These are phyloP conservation scores for Epichloe brachyelytri DNA, from an alignment of 2,329 filamentous ascomycete genomes.

Conservation along the genomic window DNA sequence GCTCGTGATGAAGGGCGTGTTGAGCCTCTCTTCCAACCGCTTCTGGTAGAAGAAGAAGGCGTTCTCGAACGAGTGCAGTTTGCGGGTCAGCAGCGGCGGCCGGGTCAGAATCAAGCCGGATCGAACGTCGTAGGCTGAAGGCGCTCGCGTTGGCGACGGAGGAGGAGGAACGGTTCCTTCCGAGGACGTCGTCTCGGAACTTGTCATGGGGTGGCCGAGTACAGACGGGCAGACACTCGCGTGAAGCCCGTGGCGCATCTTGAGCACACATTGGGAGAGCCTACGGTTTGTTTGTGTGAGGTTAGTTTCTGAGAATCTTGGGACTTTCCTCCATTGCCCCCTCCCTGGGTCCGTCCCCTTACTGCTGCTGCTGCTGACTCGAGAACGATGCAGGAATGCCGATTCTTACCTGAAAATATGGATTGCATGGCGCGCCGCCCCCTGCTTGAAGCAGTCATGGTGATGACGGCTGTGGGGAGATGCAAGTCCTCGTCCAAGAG, in stretches of 20 bases:
- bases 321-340: not conserved
- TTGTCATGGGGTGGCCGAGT: constrained; percentile 19
- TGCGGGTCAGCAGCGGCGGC: constrained; percentile 72
- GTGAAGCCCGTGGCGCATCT: constrained; percentile 23
- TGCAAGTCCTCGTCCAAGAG: not conserved
- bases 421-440: constrained; percentile 36
- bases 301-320: not conserved
- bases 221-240: constrained; percentile 19
- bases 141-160: constrained; percentile 5
- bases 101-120: constrained; percentile 75
- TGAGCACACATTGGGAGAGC: constrained; percentile 22
- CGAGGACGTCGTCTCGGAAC: constrained; percentile 8
- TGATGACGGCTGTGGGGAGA: constrained; percentile 4
- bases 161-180: constrained; percentile 10
- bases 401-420: constrained; percentile 35
- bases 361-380: not conserved
- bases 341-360: not conserved
- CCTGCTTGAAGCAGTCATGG: constrained; percentile 44
- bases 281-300: constrained; percentile 5
- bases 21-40: constrained; percentile 83
- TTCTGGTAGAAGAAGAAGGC: constrained; percentile 96
- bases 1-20: constrained; percentile 73
- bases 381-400: not conserved
- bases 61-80: constrained; percentile 78
- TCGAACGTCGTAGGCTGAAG: constrained; percentile 33